Evolutionary conservation across 139 green algal genomes (phyloP).

Genomic region (Dunaliella sp.): DNA sequence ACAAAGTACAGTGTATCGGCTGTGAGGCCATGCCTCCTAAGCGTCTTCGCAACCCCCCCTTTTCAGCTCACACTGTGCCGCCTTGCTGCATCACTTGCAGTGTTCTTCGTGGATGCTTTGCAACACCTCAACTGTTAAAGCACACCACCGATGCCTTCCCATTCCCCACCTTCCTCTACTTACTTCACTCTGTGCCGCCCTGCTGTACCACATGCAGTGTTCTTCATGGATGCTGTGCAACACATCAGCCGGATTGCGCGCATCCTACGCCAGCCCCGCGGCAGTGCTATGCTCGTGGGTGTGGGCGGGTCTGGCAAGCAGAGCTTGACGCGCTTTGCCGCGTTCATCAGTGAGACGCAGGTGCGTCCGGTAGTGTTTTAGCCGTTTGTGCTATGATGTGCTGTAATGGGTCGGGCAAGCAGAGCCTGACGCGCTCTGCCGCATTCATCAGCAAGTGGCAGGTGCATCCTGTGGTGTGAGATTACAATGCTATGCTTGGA

Average conservation of each 20-base stretch:
- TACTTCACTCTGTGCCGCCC: too few species aligned
- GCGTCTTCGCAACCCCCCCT: too few species aligned
- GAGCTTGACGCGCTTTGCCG: conserved; percentile 74
- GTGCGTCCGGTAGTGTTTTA: too few species aligned
- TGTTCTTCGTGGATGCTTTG: conserved; percentile 83
- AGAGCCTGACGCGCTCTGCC: conserved; percentile 77
- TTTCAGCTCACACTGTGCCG: too few species aligned
- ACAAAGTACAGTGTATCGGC: too few species aligned
- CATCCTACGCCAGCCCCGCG: conserved; percentile 68
- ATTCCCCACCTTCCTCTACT: too few species aligned
- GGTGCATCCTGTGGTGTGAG: too few species aligned
- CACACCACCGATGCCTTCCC: too few species aligned
- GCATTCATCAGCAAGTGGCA: too few species aligned
- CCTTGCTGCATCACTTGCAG: conserved; percentile 29
- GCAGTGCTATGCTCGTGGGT: conserved; percentile 68
- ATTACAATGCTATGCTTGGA: conserved; percentile 71
- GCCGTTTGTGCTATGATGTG: too few species aligned
- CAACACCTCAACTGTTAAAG: conserved; percentile 70
- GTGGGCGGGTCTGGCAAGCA: conserved; percentile 80
- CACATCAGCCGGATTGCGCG: conserved; percentile 67
- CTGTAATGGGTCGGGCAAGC: conserved; percentile 79
- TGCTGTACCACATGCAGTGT: conserved; percentile 47
- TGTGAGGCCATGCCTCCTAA: too few species aligned
- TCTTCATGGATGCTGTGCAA: conserved; percentile 81
- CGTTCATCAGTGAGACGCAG: conserved; percentile 53